Conservation (phyloP, 495 filamentous ascomycete species). For the Aspergillus heteromorphus region DNA sequence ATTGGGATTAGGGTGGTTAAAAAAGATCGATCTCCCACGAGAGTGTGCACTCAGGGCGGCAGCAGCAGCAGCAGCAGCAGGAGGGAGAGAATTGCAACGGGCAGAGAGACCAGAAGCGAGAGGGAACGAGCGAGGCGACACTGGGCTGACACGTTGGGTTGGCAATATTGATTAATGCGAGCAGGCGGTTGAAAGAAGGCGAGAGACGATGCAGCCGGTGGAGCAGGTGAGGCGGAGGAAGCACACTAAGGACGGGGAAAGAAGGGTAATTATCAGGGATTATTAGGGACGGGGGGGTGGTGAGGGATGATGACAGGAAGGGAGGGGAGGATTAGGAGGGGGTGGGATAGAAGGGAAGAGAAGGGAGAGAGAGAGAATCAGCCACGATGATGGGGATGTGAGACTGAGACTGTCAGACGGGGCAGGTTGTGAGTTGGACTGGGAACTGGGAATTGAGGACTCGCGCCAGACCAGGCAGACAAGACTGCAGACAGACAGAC, state of each 20-base stretch:
- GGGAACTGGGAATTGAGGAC: too few species aligned
- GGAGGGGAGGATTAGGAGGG: background rate
- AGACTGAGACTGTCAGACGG: too few species aligned
- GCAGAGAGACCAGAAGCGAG: background rate
- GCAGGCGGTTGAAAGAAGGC: background rate
- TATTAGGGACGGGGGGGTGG: background rate
- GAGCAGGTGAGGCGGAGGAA: background rate
- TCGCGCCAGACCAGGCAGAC: too few species aligned
- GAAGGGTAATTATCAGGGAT: background rate
- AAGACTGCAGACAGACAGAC: too few species aligned
- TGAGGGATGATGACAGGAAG: background rate
- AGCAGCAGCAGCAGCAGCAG: background rate
- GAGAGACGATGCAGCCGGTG: background rate
- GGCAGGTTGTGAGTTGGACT: too few species aligned
- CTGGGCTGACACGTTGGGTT: background rate
- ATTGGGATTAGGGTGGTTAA: constrained; percentile 6
- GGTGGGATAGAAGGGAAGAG: background rate
- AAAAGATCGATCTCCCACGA: background rate
- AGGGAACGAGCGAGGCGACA: background rate
- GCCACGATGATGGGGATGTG: too few species aligned
- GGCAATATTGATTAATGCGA: background rate
- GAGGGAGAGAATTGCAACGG: background rate
- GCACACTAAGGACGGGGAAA: background rate
- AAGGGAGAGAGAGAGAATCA: too few species aligned
- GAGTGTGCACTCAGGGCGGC: background rate